Evolutionary conservation across 23 red algal genomes (phyloP), one percentile per base, ranked within the genome.

Genomic region (Gracilaria vermiculophylla): DNA sequence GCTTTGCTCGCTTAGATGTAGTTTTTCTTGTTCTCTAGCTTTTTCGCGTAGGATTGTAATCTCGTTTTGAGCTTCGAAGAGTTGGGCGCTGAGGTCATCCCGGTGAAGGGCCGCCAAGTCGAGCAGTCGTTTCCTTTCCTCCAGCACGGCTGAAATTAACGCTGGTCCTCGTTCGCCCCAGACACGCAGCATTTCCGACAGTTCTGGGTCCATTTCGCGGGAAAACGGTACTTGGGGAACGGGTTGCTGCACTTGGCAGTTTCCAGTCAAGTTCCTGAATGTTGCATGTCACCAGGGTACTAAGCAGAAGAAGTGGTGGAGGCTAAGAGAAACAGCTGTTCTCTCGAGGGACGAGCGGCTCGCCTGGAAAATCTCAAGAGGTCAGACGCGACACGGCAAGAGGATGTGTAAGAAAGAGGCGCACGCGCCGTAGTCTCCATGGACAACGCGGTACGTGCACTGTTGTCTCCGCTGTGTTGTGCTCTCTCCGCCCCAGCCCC

Each of bases 131-230:
- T 79, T 79, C 13, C 76, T 2, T 43, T 79, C 76, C 31, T 79
- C 50, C 6, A 79, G 53, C 12, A 79, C 53, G 6, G 76, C 76
- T 14, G 76, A 49, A 15, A 79, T 60, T 43, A 79, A 23, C 21
- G 76, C n/a, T 25, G 76, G 76, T n/a, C 76, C 76, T 25, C 76
- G 43, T 34, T 79, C 76, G 15, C 49, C 76, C 76, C 76, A 79
- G 0, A 39, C 76, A 31, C 50, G 50, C 17, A 79, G 50, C 76
- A 79, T 79, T 79, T 73, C 67, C 5, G 67, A 73, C 19, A 73
- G 67, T 73, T 73, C 67, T 47, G 32, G 28, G 40, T 73, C 67
- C 67, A 73, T 73, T 32, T 24, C 16, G 23, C 11, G 29, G 29
- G 2, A 60, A 24, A 24, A 60, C 17, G n/a, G 6, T 6, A 29